Evolutionary conservation across 2,329 filamentous ascomycete genomes (phyloP).

Genomic region (Volutella citrinella): DNA sequence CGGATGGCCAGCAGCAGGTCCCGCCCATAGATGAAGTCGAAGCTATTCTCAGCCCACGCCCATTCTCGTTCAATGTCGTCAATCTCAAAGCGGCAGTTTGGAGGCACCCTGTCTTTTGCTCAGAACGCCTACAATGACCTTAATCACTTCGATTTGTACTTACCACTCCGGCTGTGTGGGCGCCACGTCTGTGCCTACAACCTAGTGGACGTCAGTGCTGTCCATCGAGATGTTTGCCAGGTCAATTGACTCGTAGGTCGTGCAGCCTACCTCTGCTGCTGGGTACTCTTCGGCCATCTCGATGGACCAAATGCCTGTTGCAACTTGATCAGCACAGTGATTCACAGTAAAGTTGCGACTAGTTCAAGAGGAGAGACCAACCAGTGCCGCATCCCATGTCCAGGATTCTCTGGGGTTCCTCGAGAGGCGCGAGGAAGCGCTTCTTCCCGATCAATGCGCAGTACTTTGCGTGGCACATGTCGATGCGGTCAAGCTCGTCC

Average conservation of each 20-base stretch:
- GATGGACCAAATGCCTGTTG: slow-evolving; percentile 29
- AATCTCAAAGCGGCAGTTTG: slow-evolving; percentile 35
- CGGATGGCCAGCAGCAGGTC: slow-evolving; percentile 28
- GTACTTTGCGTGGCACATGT: slow-evolving; percentile 37
- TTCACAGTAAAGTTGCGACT: neutral
- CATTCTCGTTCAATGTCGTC: slow-evolving; percentile 35
- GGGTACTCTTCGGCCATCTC: slow-evolving; percentile 35
- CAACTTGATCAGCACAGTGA: neutral
- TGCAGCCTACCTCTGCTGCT: slow-evolving; percentile 13
- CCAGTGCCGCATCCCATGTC: slow-evolving; percentile 31
- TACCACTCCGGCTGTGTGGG: slow-evolving; percentile 19
- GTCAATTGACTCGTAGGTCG: too few relatives aligned
- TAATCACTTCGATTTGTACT: neutral
- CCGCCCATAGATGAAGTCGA: slow-evolving; percentile 34
- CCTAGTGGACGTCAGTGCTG: too few relatives aligned
- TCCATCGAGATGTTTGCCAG: too few relatives aligned
- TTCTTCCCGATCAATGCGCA: slow-evolving; percentile 26
- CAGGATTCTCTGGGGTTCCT: slow-evolving; percentile 24
- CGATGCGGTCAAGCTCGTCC: slow-evolving; percentile 38
- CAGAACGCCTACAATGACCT: too few relatives aligned
- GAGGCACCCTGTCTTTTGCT: slow-evolving; percentile 30
- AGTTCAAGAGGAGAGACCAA: slow-evolving; percentile 2
- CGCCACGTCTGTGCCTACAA: slow-evolving; percentile 19
- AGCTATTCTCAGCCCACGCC: slow-evolving; percentile 34
- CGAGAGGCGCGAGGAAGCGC: slow-evolving; percentile 20